Percentiles rank a stretch among this genome's conserved stretches.
Conservation (phyloP, 108 stramenopile genomes). For the Skeletonema marinoi region DNA sequence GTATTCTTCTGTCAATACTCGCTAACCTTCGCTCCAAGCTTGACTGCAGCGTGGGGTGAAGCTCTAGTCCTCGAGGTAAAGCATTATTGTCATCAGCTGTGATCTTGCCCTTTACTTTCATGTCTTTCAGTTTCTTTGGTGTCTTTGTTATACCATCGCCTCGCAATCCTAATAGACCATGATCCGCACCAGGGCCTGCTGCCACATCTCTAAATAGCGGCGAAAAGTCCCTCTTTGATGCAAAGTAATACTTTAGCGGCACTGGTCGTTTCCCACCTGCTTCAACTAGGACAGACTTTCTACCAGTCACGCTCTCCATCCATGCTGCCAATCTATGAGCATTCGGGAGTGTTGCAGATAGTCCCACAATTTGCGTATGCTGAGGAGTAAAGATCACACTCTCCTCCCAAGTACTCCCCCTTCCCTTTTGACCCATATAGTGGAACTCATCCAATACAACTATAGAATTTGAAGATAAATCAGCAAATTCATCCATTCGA, state of each 20-base stretch:
- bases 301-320: constrained; percentile 80
- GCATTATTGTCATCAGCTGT: constrained; percentile 15
- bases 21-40: constrained; percentile 52
- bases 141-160: constrained; percentile 59
- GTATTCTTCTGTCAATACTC: constrained; percentile 63
- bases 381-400: constrained; percentile 84
- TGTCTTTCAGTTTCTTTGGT: constrained; percentile 11
- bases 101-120: constrained; percentile 28
- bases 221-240: constrained; percentile 71
- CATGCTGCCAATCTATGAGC: constrained; percentile 70
- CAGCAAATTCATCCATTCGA: constrained; percentile 21
- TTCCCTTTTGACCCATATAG: constrained; percentile 93
- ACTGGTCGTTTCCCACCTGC: constrained; percentile 88
- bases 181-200: constrained; percentile 78
- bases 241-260: constrained; percentile 89
- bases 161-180: constrained; percentile 73
- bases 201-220: constrained; percentile 81
- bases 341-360: constrained; percentile 91
- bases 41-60: constrained; percentile 62
- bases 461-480: constrained; percentile 74
- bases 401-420: constrained; percentile 97
- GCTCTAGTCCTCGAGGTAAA: constrained; percentile 66
- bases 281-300: constrained; percentile 78
- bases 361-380: constrained; percentile 86
- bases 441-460: constrained; percentile 97